A percentile compares a stretch with the other conserved stretches of the same genome.
These are phyloP conservation scores for Ascodesmis nigricans DNA, from an alignment of 495 filamentous ascomycete genomes.

Conservation along the genomic window DNA sequence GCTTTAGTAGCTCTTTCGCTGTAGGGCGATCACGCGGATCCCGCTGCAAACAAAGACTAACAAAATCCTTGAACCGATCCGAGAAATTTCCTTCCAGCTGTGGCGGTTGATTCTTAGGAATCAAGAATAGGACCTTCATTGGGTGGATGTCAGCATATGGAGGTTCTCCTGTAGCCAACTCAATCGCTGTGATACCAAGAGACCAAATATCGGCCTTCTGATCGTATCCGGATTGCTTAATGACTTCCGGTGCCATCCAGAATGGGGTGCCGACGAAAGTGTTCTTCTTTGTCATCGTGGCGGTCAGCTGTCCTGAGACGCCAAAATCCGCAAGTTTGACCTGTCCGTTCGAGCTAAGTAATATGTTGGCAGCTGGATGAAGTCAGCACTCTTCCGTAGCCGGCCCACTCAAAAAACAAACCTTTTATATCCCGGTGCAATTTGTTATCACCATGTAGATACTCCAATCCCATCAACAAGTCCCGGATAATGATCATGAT, in stretches of 20 bases:
- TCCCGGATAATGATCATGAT: slow-evolving; percentile 90
- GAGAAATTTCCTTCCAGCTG: slow-evolving; percentile 64
- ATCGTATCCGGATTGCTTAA: slow-evolving; percentile 89
- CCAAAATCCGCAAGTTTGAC: slow-evolving; percentile 97
- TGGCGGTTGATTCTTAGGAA: slow-evolving; percentile 77
- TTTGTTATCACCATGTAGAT: slow-evolving; percentile 84
- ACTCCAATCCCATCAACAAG: slow-evolving; percentile 72
- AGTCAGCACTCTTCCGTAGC: slow-evolving; percentile 1
- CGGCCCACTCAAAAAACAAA: slow-evolving; percentile 3
- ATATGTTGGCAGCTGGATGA: slow-evolving; percentile 52
- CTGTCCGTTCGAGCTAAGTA: slow-evolving; percentile 68
- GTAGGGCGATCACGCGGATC: slow-evolving; percentile 65
- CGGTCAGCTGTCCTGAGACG: slow-evolving; percentile 85
- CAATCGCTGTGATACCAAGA: slow-evolving; percentile 84
- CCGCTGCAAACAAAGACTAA: slow-evolving; percentile 72
- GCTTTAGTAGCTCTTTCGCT: slow-evolving; percentile 72
- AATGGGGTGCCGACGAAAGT: slow-evolving; percentile 98
- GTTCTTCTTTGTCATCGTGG: slow-evolving; percentile 93
- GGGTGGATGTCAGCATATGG: slow-evolving; percentile 79
- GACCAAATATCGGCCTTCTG: slow-evolving; percentile 98
- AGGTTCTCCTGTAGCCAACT: slow-evolving; percentile 79
- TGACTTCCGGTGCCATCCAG: slow-evolving; percentile 99
- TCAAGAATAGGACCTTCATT: slow-evolving; percentile 97
- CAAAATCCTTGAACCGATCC: slow-evolving; percentile 87
- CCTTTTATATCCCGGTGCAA: slow-evolving; percentile 89